Base-by-base conservation (phyloP, 116 monocot species). In the Trichopus zeylanicus region DNA sequence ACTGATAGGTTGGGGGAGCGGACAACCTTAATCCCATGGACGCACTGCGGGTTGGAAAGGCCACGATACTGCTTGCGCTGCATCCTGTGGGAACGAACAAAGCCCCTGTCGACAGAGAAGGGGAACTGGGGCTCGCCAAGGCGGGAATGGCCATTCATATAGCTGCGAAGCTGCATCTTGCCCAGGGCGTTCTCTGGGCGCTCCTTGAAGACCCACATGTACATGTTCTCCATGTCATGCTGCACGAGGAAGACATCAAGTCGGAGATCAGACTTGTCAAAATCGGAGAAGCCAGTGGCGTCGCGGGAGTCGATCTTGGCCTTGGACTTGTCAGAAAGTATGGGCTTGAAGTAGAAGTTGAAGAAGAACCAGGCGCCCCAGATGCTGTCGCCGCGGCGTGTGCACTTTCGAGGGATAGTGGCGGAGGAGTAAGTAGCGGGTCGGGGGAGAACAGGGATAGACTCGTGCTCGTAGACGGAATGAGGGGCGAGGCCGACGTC, bases 281-380 rank as follows among this genome's bases (percentile, higher is more conserved):
- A 79, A 4, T 78, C 79, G 0, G 68, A 47, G 19, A 69, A 47
- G 1, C 81, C 78, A 1, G 46, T 70, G 3, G 63, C 63, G 46
- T 82, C 70, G 4, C 54, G 51, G 3, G 60, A 26, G 48, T 66
- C 24, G 53, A 69, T 28, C 71, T 85, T 82, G 24, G 19, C 55
- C 71, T 90, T 90, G 11, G 85, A 71, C 38, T 90, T 90, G 19
- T 90, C 90, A 0, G 59, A 49, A 0, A 90, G 62, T 1, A 75
- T 72, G 0, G 90, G 90, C 48, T 85, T 81, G 71, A 90, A 90
- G 53, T 90, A 90, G 73, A 71, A 90, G 16, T 46, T 90, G 79
- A 90, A 90, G 76, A 90, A 90, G 79, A 90, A 90, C 90, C 90
- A 90, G 0, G 90, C 81, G 19, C 85, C 90, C 90, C 90, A 90